Conservation (phyloP, 768 basidiomycete species). For the Exsudoporus frostii region DNA sequence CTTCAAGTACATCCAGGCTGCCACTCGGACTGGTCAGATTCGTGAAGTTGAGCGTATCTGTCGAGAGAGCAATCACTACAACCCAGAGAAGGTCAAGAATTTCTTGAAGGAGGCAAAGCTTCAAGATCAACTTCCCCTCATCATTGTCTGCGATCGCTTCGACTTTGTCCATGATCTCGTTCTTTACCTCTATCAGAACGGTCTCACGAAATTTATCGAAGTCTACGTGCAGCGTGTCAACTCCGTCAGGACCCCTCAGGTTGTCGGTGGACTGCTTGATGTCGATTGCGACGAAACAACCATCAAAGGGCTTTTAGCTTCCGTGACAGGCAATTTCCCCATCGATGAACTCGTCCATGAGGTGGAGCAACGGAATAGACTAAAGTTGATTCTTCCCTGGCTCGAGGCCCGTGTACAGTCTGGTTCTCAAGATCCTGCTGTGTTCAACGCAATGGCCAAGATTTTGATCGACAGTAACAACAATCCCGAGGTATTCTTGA, state of each 20-base stretch:
- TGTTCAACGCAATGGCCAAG: constrained; percentile 98
- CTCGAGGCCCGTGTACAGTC: constrained; percentile 88
- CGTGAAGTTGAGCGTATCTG: constrained; percentile 99
- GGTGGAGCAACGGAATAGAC: constrained; percentile 91
- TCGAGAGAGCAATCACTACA: constrained; percentile 95
- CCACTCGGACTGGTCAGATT: constrained; percentile 96
- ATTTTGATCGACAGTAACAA: constrained; percentile 98
- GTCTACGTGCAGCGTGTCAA: constrained; percentile 99
- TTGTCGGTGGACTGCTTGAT: constrained; percentile 92
- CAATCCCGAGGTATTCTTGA: constrained; percentile 96
- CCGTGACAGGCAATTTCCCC: constrained; percentile 95
- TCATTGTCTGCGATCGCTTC: constrained; percentile 99
- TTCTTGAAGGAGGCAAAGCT: constrained; percentile 99
- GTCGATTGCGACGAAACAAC: constrained; percentile 97
- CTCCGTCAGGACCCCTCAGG: constrained; percentile 94
- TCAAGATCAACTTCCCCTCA: constrained; percentile 92
- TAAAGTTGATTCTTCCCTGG: constrained; percentile 98
- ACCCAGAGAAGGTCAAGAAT: constrained; percentile 99
- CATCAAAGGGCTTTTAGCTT: constrained; percentile 91
- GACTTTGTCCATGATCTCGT: constrained; percentile 99
- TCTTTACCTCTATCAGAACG: constrained; percentile 97
- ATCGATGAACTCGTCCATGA: constrained; percentile 97
- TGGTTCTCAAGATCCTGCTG: constrained; percentile 90
- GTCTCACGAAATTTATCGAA: constrained; percentile 95
- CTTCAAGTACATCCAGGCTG: constrained; percentile 99